Evolutionary conservation across 2,329 filamentous ascomycete species (phyloP), one percentile per base, ranked within the genome.

Genomic region (Dothistroma pini): DNA sequence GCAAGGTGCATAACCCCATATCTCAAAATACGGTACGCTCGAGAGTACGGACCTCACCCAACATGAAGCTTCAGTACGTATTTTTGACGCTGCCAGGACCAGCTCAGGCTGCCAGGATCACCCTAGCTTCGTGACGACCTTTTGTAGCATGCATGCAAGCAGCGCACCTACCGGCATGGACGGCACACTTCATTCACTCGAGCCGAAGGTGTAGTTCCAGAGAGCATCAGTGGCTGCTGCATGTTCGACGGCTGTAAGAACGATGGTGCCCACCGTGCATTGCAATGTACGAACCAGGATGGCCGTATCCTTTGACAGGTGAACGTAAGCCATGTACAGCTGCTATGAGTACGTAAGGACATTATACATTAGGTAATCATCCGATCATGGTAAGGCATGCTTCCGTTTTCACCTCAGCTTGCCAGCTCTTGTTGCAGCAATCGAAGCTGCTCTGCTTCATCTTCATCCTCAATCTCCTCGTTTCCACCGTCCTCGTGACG

Each of bases 201-300:
- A 16, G 25, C n/a, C 31, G 55, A 51, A 22, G 44, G 55, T 57
- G 55, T 57, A 57, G 55, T 16, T 50, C 16, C 14, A 12, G 22
- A 35, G 12, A n/a, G 29, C 31, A 21, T 49, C 41, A 57, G 16
- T 57, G 55, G 44, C 25, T 25, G 41, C 11, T 14, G 35, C 51
- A n/a, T 22, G 51, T 11, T 31, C 11, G 34, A 34, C 22, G 34
- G 29, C 51, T 34, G 53, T 29, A 19, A 19, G 7, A 44, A 12
- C 29, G 31, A 32, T 7, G 35, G 16, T 55, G 34, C 34, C 21
- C 1, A 21, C 38, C 14, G 21, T 44, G 19, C 21, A 48, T 32
- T 47, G n/a, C 41, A 25, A 16, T 38, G 53, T 16, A 55, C 41
- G 34, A 29, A 25, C 34, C 25, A 32, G 54, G 14, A 12, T 8